Evolutionary conservation across 2,329 filamentous ascomycete genomes (phyloP).

Genomic region (Fusarium sororula): DNA sequence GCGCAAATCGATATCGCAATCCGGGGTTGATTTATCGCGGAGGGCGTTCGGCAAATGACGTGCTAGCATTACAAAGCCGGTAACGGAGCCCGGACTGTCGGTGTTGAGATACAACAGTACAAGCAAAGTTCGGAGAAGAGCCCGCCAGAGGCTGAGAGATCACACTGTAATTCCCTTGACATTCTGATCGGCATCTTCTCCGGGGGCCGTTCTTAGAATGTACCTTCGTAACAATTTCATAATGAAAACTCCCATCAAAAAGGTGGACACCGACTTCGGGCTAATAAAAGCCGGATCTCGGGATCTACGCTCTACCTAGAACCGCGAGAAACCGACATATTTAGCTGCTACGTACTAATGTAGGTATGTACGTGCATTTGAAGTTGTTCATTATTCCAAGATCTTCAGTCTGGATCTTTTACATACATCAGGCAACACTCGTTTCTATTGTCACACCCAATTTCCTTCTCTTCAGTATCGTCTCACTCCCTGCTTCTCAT

Average conservation of each 20-base stretch:
- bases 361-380: neutral
- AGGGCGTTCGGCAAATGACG: slow-evolving; percentile 41
- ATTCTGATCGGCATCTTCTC: slow-evolving; percentile 13
- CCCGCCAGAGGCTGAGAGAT: neutral
- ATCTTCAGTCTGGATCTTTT: slow-evolving; percentile 2
- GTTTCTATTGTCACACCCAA: slow-evolving; percentile 1
- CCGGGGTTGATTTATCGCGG: slow-evolving; percentile 38
- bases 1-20: slow-evolving; percentile 34
- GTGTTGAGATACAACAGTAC: slow-evolving; percentile 26
- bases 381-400: neutral
- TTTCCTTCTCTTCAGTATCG: slow-evolving; percentile 39
- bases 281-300: slow-evolving; percentile 12
- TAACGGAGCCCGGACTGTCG: slow-evolving; percentile 40
- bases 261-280: slow-evolving; percentile 7
- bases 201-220: slow-evolving; percentile 2
- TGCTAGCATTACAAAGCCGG: slow-evolving; percentile 45
- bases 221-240: slow-evolving; percentile 18
- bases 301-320: slow-evolving; percentile 6
- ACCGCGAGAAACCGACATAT: slow-evolving; percentile 22
- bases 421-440: neutral
- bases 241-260: neutral
- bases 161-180: neutral
- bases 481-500: slow-evolving; percentile 47
- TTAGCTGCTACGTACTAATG: neutral
- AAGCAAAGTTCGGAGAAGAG: slow-evolving; percentile 14